Evolutionary conservation across 2,329 filamentous ascomycete species (phyloP), one percentile per base, ranked within the genome.

Genomic region (Trichoderma sp.): DNA sequence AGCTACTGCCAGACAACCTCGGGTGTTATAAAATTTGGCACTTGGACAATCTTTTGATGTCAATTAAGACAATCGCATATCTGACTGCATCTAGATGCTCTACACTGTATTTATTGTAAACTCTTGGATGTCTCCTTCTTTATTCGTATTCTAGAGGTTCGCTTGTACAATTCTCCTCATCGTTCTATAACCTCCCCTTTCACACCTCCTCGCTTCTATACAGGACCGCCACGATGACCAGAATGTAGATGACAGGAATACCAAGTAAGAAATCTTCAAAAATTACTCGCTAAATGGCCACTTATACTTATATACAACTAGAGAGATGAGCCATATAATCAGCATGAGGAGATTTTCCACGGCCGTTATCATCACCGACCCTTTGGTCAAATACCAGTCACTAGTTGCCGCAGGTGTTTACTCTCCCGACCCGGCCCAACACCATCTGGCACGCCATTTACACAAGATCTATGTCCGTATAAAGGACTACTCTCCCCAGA

Each of bases 401-500:
- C 83, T 94, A 15, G 80, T 95, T 43, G 88, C 90, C 7, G 91
- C 90, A 5, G 89, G 90, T 64, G 81, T 87, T 61, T 92, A 91
- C 78, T 84, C 86, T 61, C 90, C 92, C 9, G 93, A 95, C 80
- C 88, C 88, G 6, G 87, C 91, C 26, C 92, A 94, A 78, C 90
- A 93, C 79, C 87, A 91, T 24, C 84, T 93, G 7, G 93, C 93
- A 6, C 85, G 93, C 53, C 92, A 95, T 80, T 85, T 95, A 2
- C 92, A 93, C 75, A 92, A 93, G 78, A 85, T 95, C 12, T 95
- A 96, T 76, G 83, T 89, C 47, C 86, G 90, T 3, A 83, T 95
- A 53, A 94, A 93, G 78, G 92, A 95, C 79, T 95, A 96, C 81
- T 88, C 91, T 43, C 93, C 93, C 0, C 87, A 90, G 61, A 76